Percentiles rank a stretch among this genome's conserved stretches.
phyloP scores from a whole-genome alignment of 169 alveolate species.

The Plasmodium cynomolgi region DNA sequence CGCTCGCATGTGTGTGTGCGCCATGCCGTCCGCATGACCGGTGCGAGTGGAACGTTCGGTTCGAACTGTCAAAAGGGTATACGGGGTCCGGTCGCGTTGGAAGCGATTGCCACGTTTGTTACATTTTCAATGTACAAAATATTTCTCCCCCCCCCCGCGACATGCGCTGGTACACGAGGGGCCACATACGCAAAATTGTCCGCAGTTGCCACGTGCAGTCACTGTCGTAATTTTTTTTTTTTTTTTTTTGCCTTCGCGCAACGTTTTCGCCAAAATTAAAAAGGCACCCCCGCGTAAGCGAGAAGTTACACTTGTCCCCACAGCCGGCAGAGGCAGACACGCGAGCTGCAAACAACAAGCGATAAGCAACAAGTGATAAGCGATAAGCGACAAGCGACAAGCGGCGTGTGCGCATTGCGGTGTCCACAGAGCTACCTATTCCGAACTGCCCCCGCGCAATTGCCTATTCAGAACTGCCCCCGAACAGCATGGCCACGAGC shows the following conservation, averaged over 20 bases:
- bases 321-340: not conserved
- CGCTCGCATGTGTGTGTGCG: not conserved
- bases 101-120: not conserved
- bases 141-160: not conserved
- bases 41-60: not conserved
- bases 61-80: not conserved
- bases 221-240: constrained; percentile 3
- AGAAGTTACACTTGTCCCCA: not conserved
- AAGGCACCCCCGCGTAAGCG: not conserved
- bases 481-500: not conserved
- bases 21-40: not conserved
- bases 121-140: not conserved
- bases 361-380: no score
- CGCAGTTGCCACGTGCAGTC: not conserved
- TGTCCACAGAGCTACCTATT: not conserved
- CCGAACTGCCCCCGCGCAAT: not conserved
- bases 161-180: not conserved
- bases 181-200: not conserved
- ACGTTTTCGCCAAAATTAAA: not conserved
- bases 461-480: not conserved
- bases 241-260: not conserved
- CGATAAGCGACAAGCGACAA: not conserved
- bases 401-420: not conserved
- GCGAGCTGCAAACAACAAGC: not conserved
- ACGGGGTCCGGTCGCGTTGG: not conserved